phyloP scores from a whole-genome alignment of 176 grass and related monocot species.

The Oryza longistaminata region DNA sequence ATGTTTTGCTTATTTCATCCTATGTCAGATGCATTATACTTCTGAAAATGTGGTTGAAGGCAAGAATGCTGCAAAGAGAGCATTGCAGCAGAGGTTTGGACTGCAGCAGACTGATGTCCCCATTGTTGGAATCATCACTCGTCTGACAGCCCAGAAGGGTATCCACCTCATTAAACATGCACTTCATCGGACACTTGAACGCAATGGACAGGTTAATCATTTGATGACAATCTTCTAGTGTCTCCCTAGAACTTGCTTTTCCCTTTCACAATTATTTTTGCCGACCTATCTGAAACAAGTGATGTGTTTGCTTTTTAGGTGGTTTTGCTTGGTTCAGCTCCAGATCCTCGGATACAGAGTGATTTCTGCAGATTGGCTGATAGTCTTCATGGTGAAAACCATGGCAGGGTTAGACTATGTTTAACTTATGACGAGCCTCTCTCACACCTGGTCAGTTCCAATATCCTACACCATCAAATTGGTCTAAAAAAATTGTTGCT shows the following conservation, averaged over 20 bases:
- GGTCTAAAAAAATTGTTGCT: not conserved
- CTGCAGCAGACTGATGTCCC: constrained; percentile 67
- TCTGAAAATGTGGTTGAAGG: constrained; percentile 85
- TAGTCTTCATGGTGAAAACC: constrained; percentile 62
- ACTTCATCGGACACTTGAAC: constrained; percentile 65
- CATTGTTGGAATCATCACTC: constrained; percentile 84
- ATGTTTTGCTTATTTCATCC: not conserved
- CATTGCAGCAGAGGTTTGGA: constrained; percentile 80
- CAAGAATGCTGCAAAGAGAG: constrained; percentile 82
- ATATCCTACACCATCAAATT: not conserved
- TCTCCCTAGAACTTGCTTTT: not conserved
- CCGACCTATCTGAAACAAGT: not conserved
- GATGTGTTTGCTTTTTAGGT: constrained; percentile 48
- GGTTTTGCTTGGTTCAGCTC: constrained; percentile 88
- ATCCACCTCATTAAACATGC: constrained; percentile 98
- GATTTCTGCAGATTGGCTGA: constrained; percentile 73
- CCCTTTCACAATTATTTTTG: not conserved
- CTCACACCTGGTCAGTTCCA: constrained; percentile 70
- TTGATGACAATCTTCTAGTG: not conserved
- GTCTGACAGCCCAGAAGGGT: constrained; percentile 91
- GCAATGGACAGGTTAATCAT: constrained; percentile 72
- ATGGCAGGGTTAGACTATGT: constrained; percentile 57
- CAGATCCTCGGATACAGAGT: constrained; percentile 74
- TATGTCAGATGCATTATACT: constrained; percentile 71
- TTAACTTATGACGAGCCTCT: constrained; percentile 88